A percentile compares a stretch with the other conserved stretches of the same genome.
These are phyloP conservation scores for Cadophora sp. DNA, from an alignment of 2,329 filamentous ascomycete species.

Conservation along the genomic window DNA sequence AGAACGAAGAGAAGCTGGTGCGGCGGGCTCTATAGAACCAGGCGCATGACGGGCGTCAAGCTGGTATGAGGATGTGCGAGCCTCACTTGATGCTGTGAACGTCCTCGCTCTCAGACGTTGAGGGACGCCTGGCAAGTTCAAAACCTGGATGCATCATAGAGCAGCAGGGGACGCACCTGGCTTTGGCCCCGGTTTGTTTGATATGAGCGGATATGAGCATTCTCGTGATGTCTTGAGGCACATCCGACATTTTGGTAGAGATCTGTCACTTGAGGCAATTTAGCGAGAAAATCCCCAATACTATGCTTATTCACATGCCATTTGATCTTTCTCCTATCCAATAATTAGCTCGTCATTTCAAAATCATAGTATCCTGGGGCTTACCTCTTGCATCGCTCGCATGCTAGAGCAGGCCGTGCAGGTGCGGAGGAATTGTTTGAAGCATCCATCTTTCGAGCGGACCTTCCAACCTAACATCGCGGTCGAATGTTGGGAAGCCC, in stretches of 20 bases:
- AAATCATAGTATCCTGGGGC: background rate
- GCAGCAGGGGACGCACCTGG: background rate
- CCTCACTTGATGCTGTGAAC: background rate
- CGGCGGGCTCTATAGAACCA: background rate
- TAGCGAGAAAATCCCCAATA: background rate
- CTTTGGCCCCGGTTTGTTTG: slow-evolving; percentile 22
- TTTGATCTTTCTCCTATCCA: slow-evolving; percentile 1
- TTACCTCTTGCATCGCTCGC: slow-evolving; percentile 19
- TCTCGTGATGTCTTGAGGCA: slow-evolving; percentile 14
- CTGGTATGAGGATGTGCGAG: background rate
- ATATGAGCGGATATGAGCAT: slow-evolving; percentile 16
- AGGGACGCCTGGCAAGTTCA: background rate
- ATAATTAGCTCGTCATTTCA: background rate
- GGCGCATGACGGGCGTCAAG: background rate
- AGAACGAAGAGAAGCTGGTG: background rate
- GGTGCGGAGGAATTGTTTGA: background rate
- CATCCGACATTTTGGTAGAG: slow-evolving; percentile 8
- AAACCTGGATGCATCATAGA: background rate
- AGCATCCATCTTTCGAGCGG: background rate
- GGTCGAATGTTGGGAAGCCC: background rate
- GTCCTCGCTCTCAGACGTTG: background rate
- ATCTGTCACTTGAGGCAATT: slow-evolving; percentile 15
- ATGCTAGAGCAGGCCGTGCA: background rate
- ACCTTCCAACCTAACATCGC: background rate
- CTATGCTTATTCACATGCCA: background rate